Evolutionary conservation across 352 stramenopile genomes (phyloP).

Genomic region (Globisporangium parvum): DNA sequence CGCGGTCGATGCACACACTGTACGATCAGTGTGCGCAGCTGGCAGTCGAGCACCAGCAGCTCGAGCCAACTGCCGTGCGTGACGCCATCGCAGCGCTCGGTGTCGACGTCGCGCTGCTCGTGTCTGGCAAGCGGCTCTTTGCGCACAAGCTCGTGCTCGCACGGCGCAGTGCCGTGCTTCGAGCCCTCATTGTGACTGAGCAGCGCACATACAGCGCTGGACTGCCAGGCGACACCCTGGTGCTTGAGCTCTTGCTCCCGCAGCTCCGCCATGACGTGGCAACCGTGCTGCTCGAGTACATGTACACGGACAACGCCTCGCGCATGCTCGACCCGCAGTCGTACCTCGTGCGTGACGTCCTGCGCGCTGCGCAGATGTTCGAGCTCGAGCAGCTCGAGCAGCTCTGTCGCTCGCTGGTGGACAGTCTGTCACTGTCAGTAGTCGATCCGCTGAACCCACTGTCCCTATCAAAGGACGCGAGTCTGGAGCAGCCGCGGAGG

Average conservation of each 20-base stretch:
- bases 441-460: not conserved
- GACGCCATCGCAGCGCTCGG: slow-evolving; percentile 4
- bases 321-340: slow-evolving; percentile 34
- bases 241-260: slow-evolving; percentile 41
- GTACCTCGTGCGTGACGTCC: slow-evolving; percentile 54
- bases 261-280: slow-evolving; percentile 48
- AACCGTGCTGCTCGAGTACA: slow-evolving; percentile 50
- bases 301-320: slow-evolving; percentile 67
- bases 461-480: not conserved
- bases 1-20: slow-evolving; percentile 29
- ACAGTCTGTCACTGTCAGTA: not conserved
- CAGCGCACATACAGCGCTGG: slow-evolving; percentile 9
- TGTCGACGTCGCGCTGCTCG: slow-evolving; percentile 42
- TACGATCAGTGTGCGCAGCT: slow-evolving; percentile 16
- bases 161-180: slow-evolving; percentile 39
- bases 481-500: slow-evolving; percentile 1
- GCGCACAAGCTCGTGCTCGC: slow-evolving; percentile 61
- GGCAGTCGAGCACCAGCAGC: slow-evolving; percentile 1
- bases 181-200: slow-evolving; percentile 50
- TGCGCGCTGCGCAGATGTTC: slow-evolving; percentile 37
- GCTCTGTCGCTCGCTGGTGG: slow-evolving; percentile 25
- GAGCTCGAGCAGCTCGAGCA: slow-evolving; percentile 30
- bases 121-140: slow-evolving; percentile 30
- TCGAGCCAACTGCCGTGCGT: slow-evolving; percentile 1
- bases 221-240: not conserved